phyloP scores from a whole-genome alignment of 164 flowering plant genomes.

The Platanus orientalis region DNA sequence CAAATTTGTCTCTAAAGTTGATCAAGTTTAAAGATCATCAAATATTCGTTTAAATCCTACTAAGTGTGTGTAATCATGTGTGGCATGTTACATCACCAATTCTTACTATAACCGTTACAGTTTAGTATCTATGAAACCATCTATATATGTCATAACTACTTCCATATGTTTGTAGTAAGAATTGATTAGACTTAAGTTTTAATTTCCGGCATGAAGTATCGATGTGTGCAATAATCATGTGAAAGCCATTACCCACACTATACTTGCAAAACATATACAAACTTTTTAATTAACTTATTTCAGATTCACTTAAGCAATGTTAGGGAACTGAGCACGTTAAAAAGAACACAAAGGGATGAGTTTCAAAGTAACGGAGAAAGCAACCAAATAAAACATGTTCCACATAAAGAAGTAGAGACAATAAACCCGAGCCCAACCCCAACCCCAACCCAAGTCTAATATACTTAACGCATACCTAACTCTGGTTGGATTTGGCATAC shows the following conservation, averaged over 20 bases:
- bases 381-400: conserved; percentile 89
- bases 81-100: conserved; percentile 58
- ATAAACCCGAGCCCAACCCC: too few relatives aligned
- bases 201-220: conserved; percentile 92
- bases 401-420: conserved; percentile 86
- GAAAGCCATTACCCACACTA: conserved; percentile 68
- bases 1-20: too few relatives aligned
- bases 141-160: conserved; percentile 94
- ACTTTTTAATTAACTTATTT: not conserved
- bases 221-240: conserved; percentile 90
- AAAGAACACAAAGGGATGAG: not conserved
- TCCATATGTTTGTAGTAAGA: conserved; percentile 97
- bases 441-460: too few relatives aligned
- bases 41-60: too few relatives aligned
- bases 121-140: conserved; percentile 93
- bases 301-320: not conserved
- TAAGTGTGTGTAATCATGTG: too few relatives aligned
- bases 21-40: too few relatives aligned
- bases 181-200: conserved; percentile 82
- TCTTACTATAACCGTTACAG: conserved; percentile 79
- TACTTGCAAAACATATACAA: conserved; percentile 51
- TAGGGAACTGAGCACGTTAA: not conserved
- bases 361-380: conserved; percentile 71
- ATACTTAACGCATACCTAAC: too few relatives aligned
- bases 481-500: too few relatives aligned